phyloP scores from a whole-genome alignment of 108 stramenopile species.

The Schizochytrium sp. region DNA sequence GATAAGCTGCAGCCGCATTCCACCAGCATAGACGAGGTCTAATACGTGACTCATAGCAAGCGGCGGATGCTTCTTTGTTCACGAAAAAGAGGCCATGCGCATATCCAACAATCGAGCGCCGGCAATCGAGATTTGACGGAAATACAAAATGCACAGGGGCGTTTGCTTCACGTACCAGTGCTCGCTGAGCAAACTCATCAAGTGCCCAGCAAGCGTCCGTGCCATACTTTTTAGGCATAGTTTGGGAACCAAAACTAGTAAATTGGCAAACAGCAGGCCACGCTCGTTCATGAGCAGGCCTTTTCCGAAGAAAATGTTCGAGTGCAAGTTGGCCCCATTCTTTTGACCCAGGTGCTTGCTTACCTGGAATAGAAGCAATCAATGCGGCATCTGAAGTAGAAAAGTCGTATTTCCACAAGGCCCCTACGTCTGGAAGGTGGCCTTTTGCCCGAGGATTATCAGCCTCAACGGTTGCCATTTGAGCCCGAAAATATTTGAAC shows the following conservation, averaged over 20 bases:
- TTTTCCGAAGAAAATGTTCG: neutral
- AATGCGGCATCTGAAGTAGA: neutral
- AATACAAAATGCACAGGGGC: neutral
- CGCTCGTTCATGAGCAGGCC: neutral
- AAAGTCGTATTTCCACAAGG: conserved; percentile 44
- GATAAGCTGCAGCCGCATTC: conserved; percentile 18
- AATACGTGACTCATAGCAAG: neutral
- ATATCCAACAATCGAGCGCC: conserved; percentile 11
- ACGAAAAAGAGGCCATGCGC: conserved; percentile 47
- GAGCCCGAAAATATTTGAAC: conserved; percentile 18
- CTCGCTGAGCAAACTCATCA: conserved; percentile 27
- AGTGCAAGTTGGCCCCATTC: conserved; percentile 4
- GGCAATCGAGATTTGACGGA: conserved; percentile 21
- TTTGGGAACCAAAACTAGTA: conserved; percentile 33
- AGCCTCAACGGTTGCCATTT: neutral
- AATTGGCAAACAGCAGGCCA: conserved; percentile 37
- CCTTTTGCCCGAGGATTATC: too few species aligned
- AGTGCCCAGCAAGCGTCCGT: conserved; percentile 29
- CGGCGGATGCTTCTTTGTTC: neutral
- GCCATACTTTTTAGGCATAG: neutral
- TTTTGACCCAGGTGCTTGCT: neutral
- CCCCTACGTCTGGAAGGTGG: neutral
- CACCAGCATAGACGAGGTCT: neutral
- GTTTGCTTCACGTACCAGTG: neutral
- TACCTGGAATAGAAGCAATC: conserved; percentile 14